Base-by-base conservation (phyloP, 768 basidiomycete species). In the Paxillus rubicundulus region DNA sequence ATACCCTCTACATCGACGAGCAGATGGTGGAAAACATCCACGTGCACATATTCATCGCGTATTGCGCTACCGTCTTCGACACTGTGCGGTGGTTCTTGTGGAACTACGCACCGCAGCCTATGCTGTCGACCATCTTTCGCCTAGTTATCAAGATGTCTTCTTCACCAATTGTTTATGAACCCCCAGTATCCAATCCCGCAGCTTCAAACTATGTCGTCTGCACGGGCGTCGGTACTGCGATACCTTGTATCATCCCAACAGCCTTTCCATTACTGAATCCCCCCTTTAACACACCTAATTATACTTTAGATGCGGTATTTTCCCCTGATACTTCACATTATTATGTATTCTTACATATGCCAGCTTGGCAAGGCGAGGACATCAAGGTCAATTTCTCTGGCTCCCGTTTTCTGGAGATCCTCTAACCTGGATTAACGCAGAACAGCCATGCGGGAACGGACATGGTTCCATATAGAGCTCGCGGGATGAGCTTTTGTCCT, bases 401-500 rank as follows among this genome's bases (percentile, higher is more conserved):
- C 3, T 14, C 36, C 13, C 10, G 20, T 7, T 21, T 28, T 14
- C 21, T 14, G 17, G 20, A 12, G 2, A 8, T 41, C n/a, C 14
- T 51, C 45, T 54, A 21, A 63, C 54, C 34, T 18, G 4, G 13
- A 21, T 3, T 4, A 5, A 9, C 28, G 7, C 18, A 62, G 61
- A 50, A 47, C 10, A 30, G 47, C 1, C 2, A 37, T 18, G 27
- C 24, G n/a, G 33, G 39, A 43, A 53, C 24, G 2, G 45, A 37
- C 10, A 17, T 62, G 36, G 34, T 17, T n/a, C 18, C 41, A 8
- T 50, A 61, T 7, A 40, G 37, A 7, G 20, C 52, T 8, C 58
- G 48, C 21, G 53, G 58, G 50, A 42, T 61, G 24, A 62, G 62
- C 48, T 64, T 62, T 39, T 64, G 61, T 44, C 61, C 61, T 9